phyloP scores from a whole-genome alignment of 2,329 filamentous ascomycete species.

The Xylariaceae sp. region DNA sequence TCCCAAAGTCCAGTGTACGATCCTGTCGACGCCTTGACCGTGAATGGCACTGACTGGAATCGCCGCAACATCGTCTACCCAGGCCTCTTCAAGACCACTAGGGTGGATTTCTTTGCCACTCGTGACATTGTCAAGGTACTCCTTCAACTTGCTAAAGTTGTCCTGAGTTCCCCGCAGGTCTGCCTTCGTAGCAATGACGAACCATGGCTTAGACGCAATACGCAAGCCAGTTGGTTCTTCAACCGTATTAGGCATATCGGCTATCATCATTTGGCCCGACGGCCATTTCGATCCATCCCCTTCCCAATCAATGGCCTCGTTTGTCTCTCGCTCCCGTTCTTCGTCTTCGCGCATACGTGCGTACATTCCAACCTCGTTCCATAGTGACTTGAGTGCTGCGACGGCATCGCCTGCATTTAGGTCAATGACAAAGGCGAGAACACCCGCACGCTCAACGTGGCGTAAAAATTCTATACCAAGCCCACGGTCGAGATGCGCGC shows the following conservation, averaged over 20 bases:
- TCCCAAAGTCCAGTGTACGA: conserved; percentile 67
- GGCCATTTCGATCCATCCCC: conserved; percentile 42
- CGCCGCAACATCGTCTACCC: conserved; percentile 59
- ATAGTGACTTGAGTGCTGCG: conserved; percentile 70
- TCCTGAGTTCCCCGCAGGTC: conserved; percentile 73
- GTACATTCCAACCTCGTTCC: conserved; percentile 87
- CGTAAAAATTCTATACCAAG: conserved; percentile 87
- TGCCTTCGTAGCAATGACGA: conserved; percentile 89
- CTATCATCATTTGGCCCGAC: conserved; percentile 28
- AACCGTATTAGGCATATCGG: conserved; percentile 20
- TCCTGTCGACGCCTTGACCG: conserved; percentile 72
- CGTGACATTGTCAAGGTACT: conserved; percentile 64
- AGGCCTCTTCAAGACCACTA: conserved; percentile 54
- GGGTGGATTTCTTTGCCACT: conserved; percentile 64
- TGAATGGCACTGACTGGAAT: conserved; percentile 88
- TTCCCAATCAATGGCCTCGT: conserved; percentile 52
- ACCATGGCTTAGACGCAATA: conserved; percentile 94
- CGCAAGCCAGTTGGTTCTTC: conserved; percentile 45
- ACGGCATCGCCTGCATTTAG: conserved; percentile 75
- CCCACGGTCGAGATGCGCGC: conserved; percentile 85
- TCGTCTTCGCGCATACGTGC: conserved; percentile 71
- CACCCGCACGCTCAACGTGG: conserved; percentile 88
- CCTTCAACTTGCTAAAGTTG: conserved; percentile 65
- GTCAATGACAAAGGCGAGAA: conserved; percentile 91
- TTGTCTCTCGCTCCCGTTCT: conserved; percentile 59